phyloP scores from a whole-genome alignment of 116 monocot species.

The Dioscorea cayenensis region DNA sequence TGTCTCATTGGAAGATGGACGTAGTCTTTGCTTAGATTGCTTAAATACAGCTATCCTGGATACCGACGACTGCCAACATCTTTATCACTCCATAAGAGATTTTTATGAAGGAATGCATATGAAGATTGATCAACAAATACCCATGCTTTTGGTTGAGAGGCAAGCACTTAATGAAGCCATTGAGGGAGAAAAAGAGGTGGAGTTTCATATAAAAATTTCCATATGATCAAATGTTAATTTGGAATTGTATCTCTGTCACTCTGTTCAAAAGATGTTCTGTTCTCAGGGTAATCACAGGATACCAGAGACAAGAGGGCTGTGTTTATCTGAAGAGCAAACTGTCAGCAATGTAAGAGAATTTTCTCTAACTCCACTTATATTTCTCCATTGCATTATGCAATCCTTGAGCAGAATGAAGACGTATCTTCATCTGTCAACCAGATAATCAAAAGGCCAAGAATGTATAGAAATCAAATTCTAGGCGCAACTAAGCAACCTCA shows the following conservation, averaged over 20 bases:
- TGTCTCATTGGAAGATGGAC: constrained; percentile 72
- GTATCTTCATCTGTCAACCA: constrained; percentile 1
- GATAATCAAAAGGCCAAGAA: constrained; percentile 75
- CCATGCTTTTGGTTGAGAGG: constrained; percentile 93
- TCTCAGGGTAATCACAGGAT: constrained; percentile 74
- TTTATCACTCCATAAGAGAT: constrained; percentile 90
- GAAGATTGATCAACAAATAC: constrained; percentile 93
- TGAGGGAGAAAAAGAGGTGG: constrained; percentile 84
- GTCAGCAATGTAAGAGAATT: constrained; percentile 72
- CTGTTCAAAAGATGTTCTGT: not conserved
- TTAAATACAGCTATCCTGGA: constrained; percentile 88
- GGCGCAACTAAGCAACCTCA: constrained; percentile 81
- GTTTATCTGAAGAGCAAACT: constrained; percentile 93
- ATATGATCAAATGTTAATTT: too few species aligned
- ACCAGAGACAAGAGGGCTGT: constrained; percentile 92
- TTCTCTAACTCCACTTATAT: not conserved
- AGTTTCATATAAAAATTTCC: not conserved
- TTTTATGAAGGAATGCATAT: constrained; percentile 97
- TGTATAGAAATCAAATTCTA: constrained; percentile 58
- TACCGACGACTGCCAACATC: constrained; percentile 80
- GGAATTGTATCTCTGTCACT: too few species aligned
- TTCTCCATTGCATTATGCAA: too few species aligned
- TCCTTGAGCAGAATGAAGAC: too few species aligned
- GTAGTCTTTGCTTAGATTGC: constrained; percentile 86
- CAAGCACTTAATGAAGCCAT: constrained; percentile 97